Percentiles rank a stretch among this genome's conserved stretches.
Conservation (phyloP, 352 stramenopile species). For the Phytophthora kernoviae region DNA sequence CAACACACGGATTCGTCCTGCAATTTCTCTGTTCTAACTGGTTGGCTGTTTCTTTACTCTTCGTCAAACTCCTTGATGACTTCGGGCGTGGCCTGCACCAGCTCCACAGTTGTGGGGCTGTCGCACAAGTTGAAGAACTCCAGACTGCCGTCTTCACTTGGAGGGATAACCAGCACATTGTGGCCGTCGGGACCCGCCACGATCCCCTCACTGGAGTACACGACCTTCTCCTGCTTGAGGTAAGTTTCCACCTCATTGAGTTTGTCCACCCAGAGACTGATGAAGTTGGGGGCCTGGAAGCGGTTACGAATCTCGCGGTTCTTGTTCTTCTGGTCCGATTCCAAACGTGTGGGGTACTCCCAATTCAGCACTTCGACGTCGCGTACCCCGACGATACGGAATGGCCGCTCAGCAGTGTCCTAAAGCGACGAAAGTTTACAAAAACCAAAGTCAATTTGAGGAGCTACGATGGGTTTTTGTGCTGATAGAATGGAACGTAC, state of each 20-base stretch:
- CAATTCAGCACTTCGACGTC: conserved; percentile 82
- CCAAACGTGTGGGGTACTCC: conserved; percentile 73
- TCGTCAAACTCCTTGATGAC: conserved; percentile 80
- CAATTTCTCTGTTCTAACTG: conserved; percentile 13
- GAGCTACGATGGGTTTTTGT: conserved; percentile 3
- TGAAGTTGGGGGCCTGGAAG: conserved; percentile 83
- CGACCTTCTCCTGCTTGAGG: conserved; percentile 69
- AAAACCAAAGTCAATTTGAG: conserved; percentile 1
- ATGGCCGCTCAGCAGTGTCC: conserved; percentile 53
- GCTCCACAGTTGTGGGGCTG: conserved; percentile 78
- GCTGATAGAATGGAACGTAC: conserved; percentile 33
- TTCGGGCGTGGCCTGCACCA: conserved; percentile 80
- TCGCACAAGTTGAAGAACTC: conserved; percentile 88
- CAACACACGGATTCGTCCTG: conserved; percentile 7
- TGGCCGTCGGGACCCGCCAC: conserved; percentile 62
- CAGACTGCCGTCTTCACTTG: conserved; percentile 64
- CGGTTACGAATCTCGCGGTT: conserved; percentile 70
- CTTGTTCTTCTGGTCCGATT: conserved; percentile 70
- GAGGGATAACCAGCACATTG: conserved; percentile 73
- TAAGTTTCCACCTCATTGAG: conserved; percentile 66
- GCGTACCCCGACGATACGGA: conserved; percentile 81
- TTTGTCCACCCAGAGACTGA: conserved; percentile 85
- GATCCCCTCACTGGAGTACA: conserved; percentile 59
- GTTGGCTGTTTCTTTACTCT: conserved; percentile 17
- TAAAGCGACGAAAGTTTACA: conserved; percentile 9